These are phyloP conservation scores for Chrysoporthe cubensis DNA, from an alignment of 2,329 filamentous ascomycete genomes.

Conservation along the genomic window DNA sequence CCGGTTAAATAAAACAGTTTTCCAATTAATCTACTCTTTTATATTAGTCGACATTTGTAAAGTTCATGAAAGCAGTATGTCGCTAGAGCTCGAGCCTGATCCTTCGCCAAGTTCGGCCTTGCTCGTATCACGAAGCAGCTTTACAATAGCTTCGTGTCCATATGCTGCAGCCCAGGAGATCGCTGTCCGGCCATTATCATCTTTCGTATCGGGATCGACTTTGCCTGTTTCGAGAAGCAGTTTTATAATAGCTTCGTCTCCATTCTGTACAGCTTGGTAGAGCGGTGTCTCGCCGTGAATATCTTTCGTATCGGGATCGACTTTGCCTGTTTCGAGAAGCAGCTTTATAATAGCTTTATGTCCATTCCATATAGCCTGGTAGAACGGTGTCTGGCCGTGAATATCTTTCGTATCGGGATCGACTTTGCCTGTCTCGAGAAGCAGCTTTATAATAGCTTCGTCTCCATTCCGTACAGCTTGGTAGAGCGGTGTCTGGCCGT, in stretches of 20 bases:
- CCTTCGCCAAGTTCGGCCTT: not conserved
- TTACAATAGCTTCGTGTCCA: conserved; percentile 6
- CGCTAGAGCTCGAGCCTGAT: too few relatives aligned
- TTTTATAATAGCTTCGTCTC: not conserved
- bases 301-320: not conserved
- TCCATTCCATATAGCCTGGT: not conserved
- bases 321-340: not conserved
- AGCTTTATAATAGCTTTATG: conserved; percentile 4
- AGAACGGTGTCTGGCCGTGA: conserved; percentile 14
- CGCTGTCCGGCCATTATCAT: too few relatives aligned
- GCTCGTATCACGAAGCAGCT: not conserved
- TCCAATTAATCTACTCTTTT: too few relatives aligned
- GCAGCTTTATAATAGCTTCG: conserved; percentile 1
- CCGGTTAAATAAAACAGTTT: too few relatives aligned
- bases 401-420: not conserved
- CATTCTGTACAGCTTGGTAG: not conserved
- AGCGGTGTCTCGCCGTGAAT: conserved; percentile 12
- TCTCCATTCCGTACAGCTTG: not conserved
- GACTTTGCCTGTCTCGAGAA: conserved; percentile 1
- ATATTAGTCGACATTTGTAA: too few relatives aligned
- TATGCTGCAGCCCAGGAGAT: too few relatives aligned
- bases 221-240: not conserved
- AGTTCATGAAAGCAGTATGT: too few relatives aligned
- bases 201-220: not conserved
- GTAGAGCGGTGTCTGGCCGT: conserved; percentile 13